Evolutionary conservation across 2,329 filamentous ascomycete genomes (phyloP).

Genomic region (Cercospora sp.): DNA sequence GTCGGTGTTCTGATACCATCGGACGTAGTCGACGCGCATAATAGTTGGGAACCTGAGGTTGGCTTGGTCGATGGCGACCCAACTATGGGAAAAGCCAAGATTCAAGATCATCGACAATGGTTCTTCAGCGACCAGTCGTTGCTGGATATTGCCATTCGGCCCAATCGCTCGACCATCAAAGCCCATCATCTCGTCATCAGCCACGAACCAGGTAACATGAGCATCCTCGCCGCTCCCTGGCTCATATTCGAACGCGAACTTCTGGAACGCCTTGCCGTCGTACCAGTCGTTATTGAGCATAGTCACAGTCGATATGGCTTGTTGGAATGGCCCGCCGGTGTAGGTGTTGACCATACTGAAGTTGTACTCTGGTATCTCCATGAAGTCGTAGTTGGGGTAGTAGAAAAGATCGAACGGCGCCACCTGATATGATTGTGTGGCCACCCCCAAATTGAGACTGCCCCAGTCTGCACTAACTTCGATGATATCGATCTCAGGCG

Average conservation of each 20-base stretch:
- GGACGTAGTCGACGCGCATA: constrained; percentile 57
- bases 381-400: constrained; percentile 55
- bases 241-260: constrained; percentile 57
- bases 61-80: constrained; percentile 50
- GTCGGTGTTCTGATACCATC: constrained; percentile 53
- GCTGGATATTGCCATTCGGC: constrained; percentile 55
- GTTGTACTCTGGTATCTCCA: constrained; percentile 52
- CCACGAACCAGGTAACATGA: constrained; percentile 56
- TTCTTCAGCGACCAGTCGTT: constrained; percentile 53
- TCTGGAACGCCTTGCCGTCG: constrained; percentile 55
- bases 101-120: constrained; percentile 58
- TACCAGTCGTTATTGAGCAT: constrained; percentile 58
- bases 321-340: constrained; percentile 56
- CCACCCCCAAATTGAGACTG: constrained; percentile 43
- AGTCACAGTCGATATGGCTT: constrained; percentile 57
- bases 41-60: constrained; percentile 52
- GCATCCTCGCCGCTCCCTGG: constrained; percentile 50
- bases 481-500: constrained; percentile 52
- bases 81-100: constrained; percentile 53
- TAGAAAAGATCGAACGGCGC: constrained; percentile 54
- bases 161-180: constrained; percentile 55
- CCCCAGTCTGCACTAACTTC: constrained; percentile 50
- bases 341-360: constrained; percentile 54
- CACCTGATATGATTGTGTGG: constrained; percentile 52
- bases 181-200: constrained; percentile 52